Base-by-base conservation (phyloP, 2,329 filamentous ascomycete species). In the Pseudogymnoascus sp. region DNA sequence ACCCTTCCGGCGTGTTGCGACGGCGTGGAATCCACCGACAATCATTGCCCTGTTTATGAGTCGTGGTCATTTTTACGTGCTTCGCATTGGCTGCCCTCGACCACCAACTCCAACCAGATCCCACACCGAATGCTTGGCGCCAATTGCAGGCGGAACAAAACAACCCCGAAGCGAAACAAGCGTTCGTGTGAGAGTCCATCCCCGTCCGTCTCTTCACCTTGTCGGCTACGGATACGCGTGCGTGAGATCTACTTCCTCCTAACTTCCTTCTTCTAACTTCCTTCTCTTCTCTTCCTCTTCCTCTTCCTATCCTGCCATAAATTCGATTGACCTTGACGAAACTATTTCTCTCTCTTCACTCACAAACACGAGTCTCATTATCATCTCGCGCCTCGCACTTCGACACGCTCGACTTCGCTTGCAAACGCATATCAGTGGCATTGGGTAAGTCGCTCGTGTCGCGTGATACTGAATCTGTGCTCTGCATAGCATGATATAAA, bases 401-500 rank as follows among this genome's bases (percentile, higher is more conserved):
- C 42, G 13, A 23, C 38, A 19, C 38, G 9, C 26, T 53, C 42
- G 21, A 9, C 21, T 26, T 47, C 5, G n/a, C 9, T 26, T 26
- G 42, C 21, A 47, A 15, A 26, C 42, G n/a, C 47, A 53, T 53
- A 53, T 53, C 47, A 53, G 47, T 53, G 47, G 47, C 47, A 53
- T 53, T 19, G 47, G 47, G 47, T 53, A 53, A 53, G 47, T 53
- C 47, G 10, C 47, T 53, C 26, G 47, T 53, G 47, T 53, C 47
- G 47, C 47, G 47, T 53, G 47, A 53, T 53, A 53, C 26, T 53
- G 47, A 53, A 53, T 11, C 47, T 19, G 47, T 53, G 47, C 47
- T 53, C n/a, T 53, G 26, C 47, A 53, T 53, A 53, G 47, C 47
- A 53, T 53, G 47, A 53, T 53, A 53, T 53, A 53, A 53, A 53